Percentiles rank a stretch among this genome's conserved stretches.
Conservation (phyloP, 805 yeast genomes). For the Scheffersomyces amazonensis region DNA sequence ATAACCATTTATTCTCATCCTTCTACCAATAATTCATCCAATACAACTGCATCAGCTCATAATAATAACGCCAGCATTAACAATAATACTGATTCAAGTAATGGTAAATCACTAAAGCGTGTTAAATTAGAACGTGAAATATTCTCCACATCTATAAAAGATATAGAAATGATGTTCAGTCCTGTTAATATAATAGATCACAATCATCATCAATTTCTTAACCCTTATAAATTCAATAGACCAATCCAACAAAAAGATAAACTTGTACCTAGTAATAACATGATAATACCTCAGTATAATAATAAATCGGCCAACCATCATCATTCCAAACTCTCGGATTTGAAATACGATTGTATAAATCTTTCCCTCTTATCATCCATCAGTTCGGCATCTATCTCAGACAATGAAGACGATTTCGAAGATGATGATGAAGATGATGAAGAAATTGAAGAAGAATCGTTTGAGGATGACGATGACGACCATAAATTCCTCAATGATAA, state of each 20-base stretch:
- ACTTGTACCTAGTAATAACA: not conserved
- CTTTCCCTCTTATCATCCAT: conserved; percentile 2
- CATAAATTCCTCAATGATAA: not conserved
- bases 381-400: not conserved
- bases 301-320: not conserved
- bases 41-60: not conserved
- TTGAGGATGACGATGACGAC: not conserved
- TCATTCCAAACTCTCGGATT: conserved; percentile 1
- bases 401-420: not conserved
- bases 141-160: conserved; percentile 20
- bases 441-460: not conserved
- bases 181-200: not conserved
- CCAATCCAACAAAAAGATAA: not conserved
- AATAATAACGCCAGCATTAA: conserved; percentile 2
- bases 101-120: conserved; percentile 15
- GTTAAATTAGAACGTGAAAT: conserved; percentile 18
- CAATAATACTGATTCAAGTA: not conserved
- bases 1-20: not conserved
- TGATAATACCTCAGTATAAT: conserved; percentile 1
- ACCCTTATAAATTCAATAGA: not conserved
- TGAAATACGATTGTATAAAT: conserved; percentile 10
- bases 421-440: not conserved
- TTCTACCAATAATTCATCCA: not conserved
- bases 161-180: conserved; percentile 19
- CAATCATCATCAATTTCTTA: not conserved